Evolutionary conservation across 805 yeast species (phyloP).

Genomic region (Brettanomyces anomalus): DNA sequence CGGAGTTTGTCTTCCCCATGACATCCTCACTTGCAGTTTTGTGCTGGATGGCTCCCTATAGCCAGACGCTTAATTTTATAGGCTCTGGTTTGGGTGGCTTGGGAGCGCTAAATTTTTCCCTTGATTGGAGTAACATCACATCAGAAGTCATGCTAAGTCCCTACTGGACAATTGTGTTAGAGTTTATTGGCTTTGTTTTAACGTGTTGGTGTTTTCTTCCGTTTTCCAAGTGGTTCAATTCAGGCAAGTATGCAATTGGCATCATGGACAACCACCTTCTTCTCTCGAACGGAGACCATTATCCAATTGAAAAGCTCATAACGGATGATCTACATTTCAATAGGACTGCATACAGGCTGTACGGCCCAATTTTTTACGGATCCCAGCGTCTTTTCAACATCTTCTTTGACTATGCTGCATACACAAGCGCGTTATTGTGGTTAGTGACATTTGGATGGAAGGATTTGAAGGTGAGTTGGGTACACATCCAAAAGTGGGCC

Average conservation of each 20-base stretch:
- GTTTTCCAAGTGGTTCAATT: conserved; percentile 31
- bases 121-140: conserved; percentile 48
- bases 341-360: conserved; percentile 33
- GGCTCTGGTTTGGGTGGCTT: conserved; percentile 48
- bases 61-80: conserved; percentile 30
- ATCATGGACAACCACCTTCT: conserved; percentile 40
- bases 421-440: conserved; percentile 40
- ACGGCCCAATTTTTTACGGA: conserved; percentile 40
- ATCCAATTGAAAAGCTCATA: conserved; percentile 34
- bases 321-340: conserved; percentile 33
- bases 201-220: conserved; percentile 45
- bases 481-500: not conserved
- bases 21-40: conserved; percentile 39
- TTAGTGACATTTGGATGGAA: conserved; percentile 22
- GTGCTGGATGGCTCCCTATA: conserved; percentile 41
- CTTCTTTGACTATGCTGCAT: conserved; percentile 46
- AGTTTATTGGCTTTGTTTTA: conserved; percentile 36
- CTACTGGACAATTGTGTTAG: conserved; percentile 42
- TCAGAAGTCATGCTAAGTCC: conserved; percentile 41
- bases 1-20: conserved; percentile 40
- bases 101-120: conserved; percentile 38
- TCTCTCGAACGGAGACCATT: conserved; percentile 27
- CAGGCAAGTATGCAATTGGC: conserved; percentile 28
- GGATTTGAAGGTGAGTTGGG: conserved; percentile 12
- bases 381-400: conserved; percentile 42